Conservation (phyloP, 768 basidiomycete species). For the Lepiota brunneoincarnata region DNA sequence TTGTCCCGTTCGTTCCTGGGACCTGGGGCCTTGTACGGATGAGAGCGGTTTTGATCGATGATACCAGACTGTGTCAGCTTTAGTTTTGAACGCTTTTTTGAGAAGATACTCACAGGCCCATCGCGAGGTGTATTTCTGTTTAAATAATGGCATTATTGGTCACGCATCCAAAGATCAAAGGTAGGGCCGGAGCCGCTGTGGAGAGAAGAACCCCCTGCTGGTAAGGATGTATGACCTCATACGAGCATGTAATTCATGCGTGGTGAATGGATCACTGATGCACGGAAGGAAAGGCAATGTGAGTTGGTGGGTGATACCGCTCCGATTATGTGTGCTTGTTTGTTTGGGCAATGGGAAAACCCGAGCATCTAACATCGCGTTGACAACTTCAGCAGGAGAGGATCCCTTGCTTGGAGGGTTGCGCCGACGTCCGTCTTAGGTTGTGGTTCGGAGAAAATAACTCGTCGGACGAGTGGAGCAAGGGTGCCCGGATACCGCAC, state of each 20-base stretch:
- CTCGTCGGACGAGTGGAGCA: neutral
- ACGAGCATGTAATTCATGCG: constrained; percentile 4
- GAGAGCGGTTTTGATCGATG: too few relatives aligned
- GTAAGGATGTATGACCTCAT: neutral
- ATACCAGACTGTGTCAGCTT: too few relatives aligned
- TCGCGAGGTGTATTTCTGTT: too few relatives aligned
- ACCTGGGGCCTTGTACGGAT: too few relatives aligned
- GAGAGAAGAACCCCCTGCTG: neutral
- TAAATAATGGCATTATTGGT: too few relatives aligned
- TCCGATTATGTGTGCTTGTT: too few relatives aligned
- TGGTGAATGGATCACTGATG: constrained; percentile 8
- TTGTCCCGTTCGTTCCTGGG: constrained; percentile 4
- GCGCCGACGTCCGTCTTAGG: neutral
- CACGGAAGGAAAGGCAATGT: neutral
- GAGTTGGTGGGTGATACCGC: neutral
- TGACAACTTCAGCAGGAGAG: neutral
- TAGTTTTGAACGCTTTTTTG: too few relatives aligned
- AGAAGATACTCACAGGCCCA: too few relatives aligned
- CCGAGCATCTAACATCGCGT: too few relatives aligned
- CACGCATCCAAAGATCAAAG: too few relatives aligned
- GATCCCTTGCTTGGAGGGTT: neutral
- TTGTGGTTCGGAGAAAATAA: neutral
- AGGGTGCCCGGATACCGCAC: neutral
- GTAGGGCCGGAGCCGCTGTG: too few relatives aligned
- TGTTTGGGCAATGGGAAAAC: too few relatives aligned